Evolutionary conservation across 345 rosid genomes (phyloP).

Genomic region (Brassica rapa): DNA sequence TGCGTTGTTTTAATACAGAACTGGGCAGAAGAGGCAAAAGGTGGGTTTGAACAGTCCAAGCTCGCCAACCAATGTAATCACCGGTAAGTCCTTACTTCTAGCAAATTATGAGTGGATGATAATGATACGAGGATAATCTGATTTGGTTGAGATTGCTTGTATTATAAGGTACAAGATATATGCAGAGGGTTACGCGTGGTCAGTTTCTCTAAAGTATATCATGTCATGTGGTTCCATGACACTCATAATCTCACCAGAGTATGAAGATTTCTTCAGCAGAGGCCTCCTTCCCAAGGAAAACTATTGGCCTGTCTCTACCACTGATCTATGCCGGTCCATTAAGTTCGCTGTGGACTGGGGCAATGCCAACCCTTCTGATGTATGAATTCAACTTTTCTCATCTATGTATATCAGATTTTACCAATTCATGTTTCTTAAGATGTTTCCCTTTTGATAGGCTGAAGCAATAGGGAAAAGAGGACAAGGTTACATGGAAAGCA

Average conservation of each 20-base stretch:
- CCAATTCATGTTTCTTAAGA: not conserved
- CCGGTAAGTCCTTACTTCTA: conserved; percentile 47
- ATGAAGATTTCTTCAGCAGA: conserved; percentile 89
- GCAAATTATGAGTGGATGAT: not conserved
- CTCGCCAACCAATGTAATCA: conserved; percentile 76
- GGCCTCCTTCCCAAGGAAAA: conserved; percentile 69
- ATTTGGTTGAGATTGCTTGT: conserved; percentile 17
- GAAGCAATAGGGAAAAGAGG: conserved; percentile 74
- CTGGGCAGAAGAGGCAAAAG: conserved; percentile 74
- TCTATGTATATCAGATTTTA: not conserved
- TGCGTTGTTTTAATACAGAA: conserved; percentile 46
- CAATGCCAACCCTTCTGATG: conserved; percentile 64
- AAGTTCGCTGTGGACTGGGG: conserved; percentile 91
- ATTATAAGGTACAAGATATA: conserved; percentile 78
- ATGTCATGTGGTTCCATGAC: conserved; percentile 81
- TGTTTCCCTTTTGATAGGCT: conserved; percentile 51
- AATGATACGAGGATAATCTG: not conserved
- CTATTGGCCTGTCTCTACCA: conserved; percentile 81
- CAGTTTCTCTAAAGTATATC: conserved; percentile 92
- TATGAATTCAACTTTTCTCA: conserved; percentile 32
- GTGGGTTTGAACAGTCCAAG: conserved; percentile 70
- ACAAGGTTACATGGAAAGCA: conserved; percentile 69
- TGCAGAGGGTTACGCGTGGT: conserved; percentile 98
- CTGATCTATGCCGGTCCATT: conserved; percentile 61
- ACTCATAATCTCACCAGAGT: conserved; percentile 71